Base-by-base conservation (phyloP, 352 stramenopile genomes). In the Phytophthora syringae region DNA sequence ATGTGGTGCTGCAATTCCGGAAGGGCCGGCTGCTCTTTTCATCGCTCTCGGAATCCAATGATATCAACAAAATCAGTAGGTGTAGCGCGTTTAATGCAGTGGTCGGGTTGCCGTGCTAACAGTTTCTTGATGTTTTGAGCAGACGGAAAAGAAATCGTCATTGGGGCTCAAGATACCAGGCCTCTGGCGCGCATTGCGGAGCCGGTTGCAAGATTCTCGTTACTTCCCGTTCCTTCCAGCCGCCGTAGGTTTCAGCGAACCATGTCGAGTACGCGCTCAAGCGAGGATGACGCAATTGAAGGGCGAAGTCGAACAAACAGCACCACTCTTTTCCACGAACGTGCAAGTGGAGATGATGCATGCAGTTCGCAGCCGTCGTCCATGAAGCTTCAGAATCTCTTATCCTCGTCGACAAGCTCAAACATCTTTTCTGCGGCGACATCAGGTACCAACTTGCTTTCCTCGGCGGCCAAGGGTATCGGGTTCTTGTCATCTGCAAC, bases 1-100 rank as follows among this genome's bases (percentile, higher is more conserved):
- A 95, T 52, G 88, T 96, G 24, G 85, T 94, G 48, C 57, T 92
- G 22, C 88, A 95, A 77, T 96, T 94, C 48, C 80, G 88, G 22
- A 94, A 89, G 57, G 92, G 86, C 40, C 84, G 88, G 7, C 49
- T 96, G 27, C 74, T 96, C n/a, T 94, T 95, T 54, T 94, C 86
- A 32, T 93, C 85, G 43, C 57, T 96, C 7, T 93, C 84, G 0
- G 83, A 93, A 56, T 86, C 84, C 11, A 92, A 90, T 54, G 82
- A 92, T 54, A 93, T 92, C 60, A 90, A 83, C 78, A 86, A 91
- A 68, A 93, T 93, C 53, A 90, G 85, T 95, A 84, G 60, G 80
- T 86, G 18, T 6, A 1, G 2, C 10, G n/a, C 12, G 36, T 42
- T 25, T 45, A 12, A 16, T 24, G 6, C n/a, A 21, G n/a, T 13